phyloP scores from a whole-genome alignment of 2,329 filamentous ascomycete species.

The Penicillium aurantiogriseum region DNA sequence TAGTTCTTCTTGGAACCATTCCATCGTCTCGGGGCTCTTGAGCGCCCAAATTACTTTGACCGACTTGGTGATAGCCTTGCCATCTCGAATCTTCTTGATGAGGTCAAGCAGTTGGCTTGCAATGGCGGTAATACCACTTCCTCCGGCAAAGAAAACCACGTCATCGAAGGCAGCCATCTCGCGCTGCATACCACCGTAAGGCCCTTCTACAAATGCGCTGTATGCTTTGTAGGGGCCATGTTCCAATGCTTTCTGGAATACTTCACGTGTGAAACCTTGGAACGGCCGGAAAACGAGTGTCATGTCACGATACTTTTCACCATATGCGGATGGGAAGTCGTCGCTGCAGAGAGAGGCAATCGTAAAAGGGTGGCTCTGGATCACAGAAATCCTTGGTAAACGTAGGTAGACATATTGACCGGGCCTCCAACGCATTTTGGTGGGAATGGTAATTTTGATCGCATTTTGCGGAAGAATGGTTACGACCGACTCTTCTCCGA shows the following conservation, averaged over 20 bases:
- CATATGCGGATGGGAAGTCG: conserved; percentile 89
- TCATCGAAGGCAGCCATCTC: conserved; percentile 91
- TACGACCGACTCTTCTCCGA: conserved; percentile 87
- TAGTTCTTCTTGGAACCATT: conserved; percentile 96
- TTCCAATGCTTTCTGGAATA: conserved; percentile 76
- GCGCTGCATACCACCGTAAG: conserved; percentile 90
- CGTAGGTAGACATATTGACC: conserved; percentile 93
- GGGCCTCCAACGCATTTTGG: conserved; percentile 86
- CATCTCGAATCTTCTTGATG: conserved; percentile 95
- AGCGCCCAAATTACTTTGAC: conserved; percentile 93
- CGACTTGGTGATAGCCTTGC: conserved; percentile 86
- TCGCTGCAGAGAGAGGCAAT: conserved; percentile 90
- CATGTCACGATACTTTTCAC: conserved; percentile 82
- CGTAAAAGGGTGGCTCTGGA: conserved; percentile 95
- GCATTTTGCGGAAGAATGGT: conserved; percentile 88
- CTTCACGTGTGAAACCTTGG: conserved; percentile 81
- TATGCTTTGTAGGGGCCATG: conserved; percentile 91
- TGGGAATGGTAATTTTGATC: conserved; percentile 93
- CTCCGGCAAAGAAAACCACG: conserved; percentile 87
- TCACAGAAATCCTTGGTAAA: conserved; percentile 85
- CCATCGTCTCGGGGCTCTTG: conserved; percentile 87
- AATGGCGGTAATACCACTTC: conserved; percentile 89
- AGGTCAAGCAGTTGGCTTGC: conserved; percentile 87
- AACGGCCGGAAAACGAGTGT: conserved; percentile 90
- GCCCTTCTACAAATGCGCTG: conserved; percentile 86